Conservation (phyloP, 73 alveolate species). For the Loxodes magnus region DNA sequence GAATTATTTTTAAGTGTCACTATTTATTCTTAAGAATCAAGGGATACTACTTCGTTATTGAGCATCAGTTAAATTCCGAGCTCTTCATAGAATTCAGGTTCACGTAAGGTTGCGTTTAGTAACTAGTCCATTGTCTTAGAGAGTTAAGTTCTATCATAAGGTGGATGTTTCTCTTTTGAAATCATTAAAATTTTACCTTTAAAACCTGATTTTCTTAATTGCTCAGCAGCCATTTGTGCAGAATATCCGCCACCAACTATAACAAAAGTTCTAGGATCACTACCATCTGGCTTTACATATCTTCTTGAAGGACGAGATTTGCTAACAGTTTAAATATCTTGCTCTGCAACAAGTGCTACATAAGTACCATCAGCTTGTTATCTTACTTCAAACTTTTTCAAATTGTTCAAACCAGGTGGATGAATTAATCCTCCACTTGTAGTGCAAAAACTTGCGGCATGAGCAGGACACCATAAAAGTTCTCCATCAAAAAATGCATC, state of each 20-base stretch:
- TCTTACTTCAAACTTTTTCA: constrained; percentile 54
- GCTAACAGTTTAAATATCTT: no score
- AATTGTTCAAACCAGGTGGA: constrained; percentile 76
- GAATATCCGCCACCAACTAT: constrained; percentile 93
- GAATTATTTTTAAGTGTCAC: constrained; percentile 19
- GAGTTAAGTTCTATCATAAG: constrained; percentile 41
- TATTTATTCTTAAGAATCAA: constrained; percentile 6
- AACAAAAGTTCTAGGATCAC: constrained; percentile 40
- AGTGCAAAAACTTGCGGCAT: constrained; percentile 74
- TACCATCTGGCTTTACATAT: constrained; percentile 72
- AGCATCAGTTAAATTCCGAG: not conserved
- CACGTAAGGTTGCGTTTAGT: not conserved
- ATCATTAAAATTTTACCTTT: constrained; percentile 70
- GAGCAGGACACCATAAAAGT: constrained; percentile 80
- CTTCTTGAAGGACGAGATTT: no score
- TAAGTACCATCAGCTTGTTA: no score
- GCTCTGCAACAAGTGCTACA: no score
- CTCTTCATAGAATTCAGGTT: constrained; percentile 8
- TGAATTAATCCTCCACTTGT: constrained; percentile 58
- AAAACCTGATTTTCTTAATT: constrained; percentile 67
- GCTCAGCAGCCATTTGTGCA: constrained; percentile 79
- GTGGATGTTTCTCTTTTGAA: constrained; percentile 49
- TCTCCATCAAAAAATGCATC: constrained; percentile 62
- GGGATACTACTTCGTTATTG: not conserved
- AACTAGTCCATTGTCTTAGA: constrained; percentile 16